phyloP scores from a whole-genome alignment of 805 yeast species.

The Candida hungchunana region DNA sequence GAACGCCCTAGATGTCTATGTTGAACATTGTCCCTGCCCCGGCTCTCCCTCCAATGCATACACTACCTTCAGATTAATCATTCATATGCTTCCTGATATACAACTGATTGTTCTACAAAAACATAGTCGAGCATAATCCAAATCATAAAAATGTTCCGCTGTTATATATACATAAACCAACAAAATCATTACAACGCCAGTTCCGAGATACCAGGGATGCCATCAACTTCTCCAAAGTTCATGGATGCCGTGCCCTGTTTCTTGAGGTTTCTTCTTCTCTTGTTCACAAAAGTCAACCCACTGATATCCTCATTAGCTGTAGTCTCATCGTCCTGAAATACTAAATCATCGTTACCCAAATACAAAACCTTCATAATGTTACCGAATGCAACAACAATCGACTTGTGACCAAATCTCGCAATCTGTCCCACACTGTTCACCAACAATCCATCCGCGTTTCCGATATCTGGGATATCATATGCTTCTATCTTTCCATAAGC shows the following conservation, averaged over 20 bases:
- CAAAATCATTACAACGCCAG: slow-evolving; percentile 9
- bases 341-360: slow-evolving; percentile 69
- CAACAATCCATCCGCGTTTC: slow-evolving; percentile 39
- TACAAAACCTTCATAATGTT: slow-evolving; percentile 67
- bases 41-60: no score
- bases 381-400: slow-evolving; percentile 73
- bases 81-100: no score
- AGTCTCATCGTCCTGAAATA: slow-evolving; percentile 52
- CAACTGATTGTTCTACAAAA: no score
- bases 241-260: slow-evolving; percentile 12
- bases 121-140: no score
- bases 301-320: slow-evolving; percentile 37
- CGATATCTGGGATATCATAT: slow-evolving; percentile 53
- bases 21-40: no score
- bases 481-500: slow-evolving; percentile 59
- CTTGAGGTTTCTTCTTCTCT: slow-evolving; percentile 36
- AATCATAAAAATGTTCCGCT: neutral
- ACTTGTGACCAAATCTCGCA: slow-evolving; percentile 69
- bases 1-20: no score
- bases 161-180: neutral
- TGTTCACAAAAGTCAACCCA: slow-evolving; percentile 50
- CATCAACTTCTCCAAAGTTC: slow-evolving; percentile 23
- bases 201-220: slow-evolving; percentile 23
- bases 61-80: no score
- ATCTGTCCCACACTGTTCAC: slow-evolving; percentile 58